Evolutionary conservation across 371 early-diverging fungal species (phyloP).

Genomic region (Mortierella sp.): DNA sequence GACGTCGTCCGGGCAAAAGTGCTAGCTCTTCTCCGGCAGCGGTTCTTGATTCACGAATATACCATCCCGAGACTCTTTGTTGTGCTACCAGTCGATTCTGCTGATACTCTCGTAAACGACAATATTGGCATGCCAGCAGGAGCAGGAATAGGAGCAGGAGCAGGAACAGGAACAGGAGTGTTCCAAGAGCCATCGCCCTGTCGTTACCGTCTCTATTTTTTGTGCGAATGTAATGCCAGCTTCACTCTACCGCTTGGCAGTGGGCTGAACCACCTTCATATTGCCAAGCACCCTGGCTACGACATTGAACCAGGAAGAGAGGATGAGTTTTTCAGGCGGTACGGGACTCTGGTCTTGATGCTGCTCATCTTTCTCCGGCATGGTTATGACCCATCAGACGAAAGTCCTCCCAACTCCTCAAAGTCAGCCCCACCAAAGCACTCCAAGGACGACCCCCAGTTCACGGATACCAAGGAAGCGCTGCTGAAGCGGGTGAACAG

Average conservation of each 20-base stretch:
- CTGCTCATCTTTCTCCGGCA: slow-evolving; percentile 46
- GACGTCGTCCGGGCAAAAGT: slow-evolving; percentile 33
- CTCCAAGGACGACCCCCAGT: slow-evolving; percentile 6
- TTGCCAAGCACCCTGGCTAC: slow-evolving; percentile 49
- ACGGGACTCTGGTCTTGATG: slow-evolving; percentile 36
- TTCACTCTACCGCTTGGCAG: slow-evolving; percentile 53
- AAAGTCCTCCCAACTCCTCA: background rate
- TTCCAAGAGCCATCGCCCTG: background rate
- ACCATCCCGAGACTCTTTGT: slow-evolving; percentile 49
- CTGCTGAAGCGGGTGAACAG: slow-evolving; percentile 18
- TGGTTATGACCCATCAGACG: slow-evolving; percentile 27
- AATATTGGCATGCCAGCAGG: background rate
- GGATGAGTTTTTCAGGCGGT: slow-evolving; percentile 38
- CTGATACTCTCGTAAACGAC: background rate
- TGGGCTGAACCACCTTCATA: slow-evolving; percentile 53
- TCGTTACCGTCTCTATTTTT: slow-evolving; percentile 43
- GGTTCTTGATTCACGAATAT: slow-evolving; percentile 41
- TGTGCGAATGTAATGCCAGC: slow-evolving; percentile 45
- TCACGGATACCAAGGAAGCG: slow-evolving; percentile 4
- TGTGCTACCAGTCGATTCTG: slow-evolving; percentile 25
- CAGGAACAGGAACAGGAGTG: background rate
- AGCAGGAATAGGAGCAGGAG: background rate
- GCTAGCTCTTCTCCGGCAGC: slow-evolving; percentile 26
- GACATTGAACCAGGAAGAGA: slow-evolving; percentile 28
- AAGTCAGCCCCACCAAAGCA: slow-evolving; percentile 2